Evolutionary conservation across 768 basidiomycete genomes (phyloP), one percentile per base, ranked within the genome.

Genomic region (Leccinum arenicola): DNA sequence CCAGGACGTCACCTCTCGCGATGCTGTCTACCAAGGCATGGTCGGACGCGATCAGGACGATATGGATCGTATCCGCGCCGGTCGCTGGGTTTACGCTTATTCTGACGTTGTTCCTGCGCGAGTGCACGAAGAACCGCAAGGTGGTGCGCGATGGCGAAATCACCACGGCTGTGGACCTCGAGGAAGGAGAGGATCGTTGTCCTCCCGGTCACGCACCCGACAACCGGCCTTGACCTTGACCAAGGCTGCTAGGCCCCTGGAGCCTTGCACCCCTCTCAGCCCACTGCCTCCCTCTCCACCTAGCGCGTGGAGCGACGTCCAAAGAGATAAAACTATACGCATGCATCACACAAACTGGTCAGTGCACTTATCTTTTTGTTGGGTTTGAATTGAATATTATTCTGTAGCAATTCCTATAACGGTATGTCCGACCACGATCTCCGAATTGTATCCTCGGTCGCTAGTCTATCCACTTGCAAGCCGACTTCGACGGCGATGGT

Each of bases 401-500:
- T 51, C 31, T 45, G 9, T 67, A 96, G 94, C 76, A 98, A 98
- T 73, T 98, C 96, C 2, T 98, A 98, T 73, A 98, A 98, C 67
- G 93, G 91, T 87, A 76, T 71, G 85, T 61, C 50, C 59, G 45
- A 35, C 43, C 40, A 63, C 6, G 9, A 33, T 56, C 56, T 65
- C 43, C 21, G 25, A 43, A 25, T 57, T 50, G 25, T 43, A n/a
- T 9, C 23, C 19, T 56, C 25, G 31, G 52, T 56, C 55, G 45
- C 55, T 67, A 38, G 65, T 52, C 11, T 43, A 55, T 50, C 33
- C 27, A 38, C 43, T 57, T 43, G 49, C 50, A 63, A 89, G 88
- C 93, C 67, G 93, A 96, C 74, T 96, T 96, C 67, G 93, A 96
- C 66, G 93, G 93, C 63, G 93, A 96, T 76, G 89, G 89, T 88